Evolutionary conservation across 202 grass and related monocot species (phyloP), one percentile per base, ranked within the genome.

Genomic region (Musa balbisiana): DNA sequence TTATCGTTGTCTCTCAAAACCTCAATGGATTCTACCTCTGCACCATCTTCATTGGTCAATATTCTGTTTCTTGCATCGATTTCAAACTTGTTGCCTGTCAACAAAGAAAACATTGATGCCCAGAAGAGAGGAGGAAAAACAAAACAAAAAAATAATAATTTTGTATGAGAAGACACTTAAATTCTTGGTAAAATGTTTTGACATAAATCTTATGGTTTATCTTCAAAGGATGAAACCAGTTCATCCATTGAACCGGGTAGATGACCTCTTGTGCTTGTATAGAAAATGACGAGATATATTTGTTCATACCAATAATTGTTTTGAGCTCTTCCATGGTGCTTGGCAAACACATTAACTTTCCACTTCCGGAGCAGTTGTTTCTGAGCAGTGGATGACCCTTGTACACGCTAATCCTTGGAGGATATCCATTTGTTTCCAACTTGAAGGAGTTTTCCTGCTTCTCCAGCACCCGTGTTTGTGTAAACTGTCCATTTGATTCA

Each of bases 1-100:
- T 90, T 94, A 77, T 98, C 91, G 13, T 98, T 86, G 79, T 94
- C 94, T 66, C 91, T 83, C 51, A 94, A 83, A 63, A 98, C 88
- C 74, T 92, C 84, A 25, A 88, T 62, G 0, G 88, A 88, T 49
- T 93, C 91, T 80, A 94, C 82, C 85, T 91, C 94, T 15, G 91
- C 79, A 52, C 74, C 91, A 71, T 80, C 91, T 49, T 85, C 50
- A 85, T 88, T 98, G 76, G 87, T 73, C 53, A 98, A 16, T 63
- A 79, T 26, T 14, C 81, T 79, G 33, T 74, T 80, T 68, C 78
- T 76, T 12, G 43, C 15, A 23, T 85, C 75, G 0, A 92, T 72
- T 33, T 75, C 83, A 52, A 98, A 69, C 16, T 98, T 98, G 76
- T 85, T 82, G 12, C 80, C 95, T 98, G 83, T 60, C 16, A 83